phyloP scores from a whole-genome alignment of 2,329 filamentous ascomycete species.

The Alternaria rosae region DNA sequence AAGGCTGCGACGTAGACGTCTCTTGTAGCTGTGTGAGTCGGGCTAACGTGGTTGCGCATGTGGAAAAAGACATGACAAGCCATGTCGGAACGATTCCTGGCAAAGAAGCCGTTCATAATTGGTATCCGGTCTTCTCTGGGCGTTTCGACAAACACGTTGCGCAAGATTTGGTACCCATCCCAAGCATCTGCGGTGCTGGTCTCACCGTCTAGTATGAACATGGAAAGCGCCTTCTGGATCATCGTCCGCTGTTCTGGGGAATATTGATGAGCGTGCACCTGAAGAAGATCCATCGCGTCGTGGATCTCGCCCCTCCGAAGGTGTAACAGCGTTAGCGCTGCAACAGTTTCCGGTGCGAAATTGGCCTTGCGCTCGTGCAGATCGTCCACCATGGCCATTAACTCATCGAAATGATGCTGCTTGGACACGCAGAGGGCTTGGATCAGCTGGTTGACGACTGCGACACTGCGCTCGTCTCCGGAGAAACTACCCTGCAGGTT shows the following conservation, averaged over 20 bases:
- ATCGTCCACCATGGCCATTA: slow-evolving; percentile 76
- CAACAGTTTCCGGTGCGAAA: slow-evolving; percentile 77
- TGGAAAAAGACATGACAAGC: slow-evolving; percentile 87
- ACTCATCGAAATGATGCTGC: slow-evolving; percentile 70
- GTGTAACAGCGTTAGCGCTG: slow-evolving; percentile 75
- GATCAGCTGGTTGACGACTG: slow-evolving; percentile 74
- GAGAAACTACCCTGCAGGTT: slow-evolving; percentile 66
- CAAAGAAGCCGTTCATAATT: slow-evolving; percentile 85
- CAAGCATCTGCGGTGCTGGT: slow-evolving; percentile 70
- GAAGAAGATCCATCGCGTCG: slow-evolving; percentile 83
- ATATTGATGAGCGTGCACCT: slow-evolving; percentile 74
- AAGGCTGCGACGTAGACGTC: slow-evolving; percentile 82
- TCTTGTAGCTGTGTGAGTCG: slow-evolving; percentile 68
- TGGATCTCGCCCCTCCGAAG: slow-evolving; percentile 77
- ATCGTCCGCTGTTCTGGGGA: slow-evolving; percentile 72
- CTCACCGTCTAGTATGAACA: slow-evolving; percentile 72
- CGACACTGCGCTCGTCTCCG: slow-evolving; percentile 65
- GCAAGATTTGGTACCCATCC: slow-evolving; percentile 67
- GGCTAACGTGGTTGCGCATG: slow-evolving; percentile 81
- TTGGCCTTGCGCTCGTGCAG: slow-evolving; percentile 73
- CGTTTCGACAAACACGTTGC: slow-evolving; percentile 67
- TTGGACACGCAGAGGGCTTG: slow-evolving; percentile 69
- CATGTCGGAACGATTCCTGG: slow-evolving; percentile 80
- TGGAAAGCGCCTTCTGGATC: slow-evolving; percentile 71
- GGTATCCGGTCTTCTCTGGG: slow-evolving; percentile 69